phyloP scores from a whole-genome alignment of 768 basidiomycete species.

The Lactarius psammicola region DNA sequence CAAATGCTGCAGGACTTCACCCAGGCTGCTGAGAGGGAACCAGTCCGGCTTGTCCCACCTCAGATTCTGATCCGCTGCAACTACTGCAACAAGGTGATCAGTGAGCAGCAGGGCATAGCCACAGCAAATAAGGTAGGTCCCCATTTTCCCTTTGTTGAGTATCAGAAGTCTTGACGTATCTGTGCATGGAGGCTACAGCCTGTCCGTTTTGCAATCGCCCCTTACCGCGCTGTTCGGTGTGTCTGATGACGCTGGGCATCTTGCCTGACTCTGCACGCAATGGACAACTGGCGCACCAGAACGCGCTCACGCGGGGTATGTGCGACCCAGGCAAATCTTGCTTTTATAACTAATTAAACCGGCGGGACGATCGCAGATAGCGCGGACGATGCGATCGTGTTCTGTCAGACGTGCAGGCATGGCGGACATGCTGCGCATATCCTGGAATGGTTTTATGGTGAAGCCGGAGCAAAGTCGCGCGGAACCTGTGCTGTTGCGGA shows the following conservation, averaged over 20 bases:
- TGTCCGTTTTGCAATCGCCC: constrained; percentile 67
- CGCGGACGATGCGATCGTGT: constrained; percentile 77
- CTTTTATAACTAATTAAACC: neutral
- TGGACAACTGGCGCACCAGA: constrained; percentile 46
- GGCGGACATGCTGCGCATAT: constrained; percentile 87
- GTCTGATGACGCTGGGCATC: constrained; percentile 74
- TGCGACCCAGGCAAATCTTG: neutral
- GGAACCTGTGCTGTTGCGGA: constrained; percentile 37
- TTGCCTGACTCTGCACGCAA: constrained; percentile 61
- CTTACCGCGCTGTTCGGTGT: constrained; percentile 77
- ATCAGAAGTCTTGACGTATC: constrained; percentile 16
- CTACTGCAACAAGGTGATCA: constrained; percentile 72
- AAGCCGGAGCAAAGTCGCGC: constrained; percentile 45
- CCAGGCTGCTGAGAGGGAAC: constrained; percentile 49
- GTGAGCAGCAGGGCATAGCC: constrained; percentile 33
- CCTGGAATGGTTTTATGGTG: constrained; percentile 80
- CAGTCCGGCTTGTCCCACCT: constrained; percentile 63
- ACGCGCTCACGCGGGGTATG: constrained; percentile 57
- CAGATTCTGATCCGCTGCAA: constrained; percentile 77
- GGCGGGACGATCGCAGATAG: constrained; percentile 50
- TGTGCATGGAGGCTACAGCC: constrained; percentile 50
- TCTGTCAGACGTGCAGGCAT: constrained; percentile 84
- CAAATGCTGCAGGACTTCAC: constrained; percentile 60
- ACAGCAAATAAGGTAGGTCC: constrained; percentile 44
- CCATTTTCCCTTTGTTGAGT: neutral